Base-by-base conservation (phyloP, 345 rosid genomes). In the Populus alba region DNA sequence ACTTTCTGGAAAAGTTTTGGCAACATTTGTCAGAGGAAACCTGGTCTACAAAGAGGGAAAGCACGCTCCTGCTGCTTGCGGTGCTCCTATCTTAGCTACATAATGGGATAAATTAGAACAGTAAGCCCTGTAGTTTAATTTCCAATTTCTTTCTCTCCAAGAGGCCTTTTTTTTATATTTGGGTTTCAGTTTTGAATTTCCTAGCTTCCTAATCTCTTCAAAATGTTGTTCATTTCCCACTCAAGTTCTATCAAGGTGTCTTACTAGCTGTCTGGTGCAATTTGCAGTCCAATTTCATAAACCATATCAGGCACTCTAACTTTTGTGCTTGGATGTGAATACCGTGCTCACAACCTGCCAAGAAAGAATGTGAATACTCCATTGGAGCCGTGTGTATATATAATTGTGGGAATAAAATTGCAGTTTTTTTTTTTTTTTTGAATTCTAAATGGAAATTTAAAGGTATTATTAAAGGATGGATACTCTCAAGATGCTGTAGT, bases 1-100 rank as follows among this genome's bases (percentile, higher is more conserved):
- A 79, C 85, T 96, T 39, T 78, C 91, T 0, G 99, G 99, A 33
- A 92, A 88, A 75, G 99, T 96, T 33, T 39, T 90, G 80, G 89
- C 97, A 1, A 96, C 99, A 41, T 90, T 87, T 85, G 93, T 94
- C 0, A 83, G 95, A 85, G 99, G 99, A 72, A 94, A 96, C 85
- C 91, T 96, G n/a, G 95, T 94, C 39, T 96, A 82, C 80, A 75
- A 85, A 67, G 91, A 92, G 62, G 95, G 97, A 74, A 88, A 84
- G 72, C 99, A 94, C 82, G 97, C 97, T 80, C 71, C 88, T 38
- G 89, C 89, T 75, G 94, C 97, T 47, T 94, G 98, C 37, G 99
- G 97, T n/a, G 71, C 82, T 78, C 81, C 80, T 62, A 84, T 94
- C 82, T 88, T 94, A 2, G 97, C 95, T 9, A 70, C 73, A 77